Evolutionary conservation across 371 early-diverging fungal genomes (phyloP), one percentile per base, ranked within the genome.

Genomic region (Syncephalastrum sp.): DNA sequence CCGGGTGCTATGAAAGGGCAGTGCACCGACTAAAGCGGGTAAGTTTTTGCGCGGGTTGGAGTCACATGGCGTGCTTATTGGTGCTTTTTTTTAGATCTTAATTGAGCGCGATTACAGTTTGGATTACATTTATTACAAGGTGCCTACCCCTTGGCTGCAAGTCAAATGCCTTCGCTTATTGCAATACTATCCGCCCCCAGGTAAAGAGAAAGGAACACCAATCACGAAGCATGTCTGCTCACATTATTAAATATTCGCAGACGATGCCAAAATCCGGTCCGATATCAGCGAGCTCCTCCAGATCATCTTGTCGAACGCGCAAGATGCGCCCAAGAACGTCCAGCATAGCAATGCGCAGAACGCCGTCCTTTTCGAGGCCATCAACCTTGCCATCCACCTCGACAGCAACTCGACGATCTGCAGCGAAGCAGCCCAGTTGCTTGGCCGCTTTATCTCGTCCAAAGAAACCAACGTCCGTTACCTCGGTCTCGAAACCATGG

Each of bases 291-390:
- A 82, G 50, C 74, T 88, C 5, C 72, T 98, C 19, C 86, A 90
- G 50, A 85, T 89, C 27, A 94, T 97, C 60, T 79, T 96, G 47
- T 81, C 87, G 57, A 86, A 86, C 54, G 82, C 94, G 7, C 89
- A 91, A 65, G 97, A 96, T 45, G 77, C 86, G 42, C 91, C 94
- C 10, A 94, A 94, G 61, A 96, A 97, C 64, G 88, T 91, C n/a
- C 97, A 98, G 60, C 96, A 95, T 69, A 91, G 88, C 77, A 98
- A 98, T 61, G 97, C 97, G 5, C 93, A 93, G 72, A 95, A 97
- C 72, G 92, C 97, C 3, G 89, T 98, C 10, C 65, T 97, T 21
- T 95, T 98, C 62, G 99, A 98, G 76, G 96, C 97, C 24, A 94
- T 98, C 66, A 94, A 92, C 66, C 74, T 97, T 46, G 90, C 93